These are phyloP conservation scores for Perkinsus olseni DNA, from an alignment of 169 alveolate species.

Conservation along the genomic window DNA sequence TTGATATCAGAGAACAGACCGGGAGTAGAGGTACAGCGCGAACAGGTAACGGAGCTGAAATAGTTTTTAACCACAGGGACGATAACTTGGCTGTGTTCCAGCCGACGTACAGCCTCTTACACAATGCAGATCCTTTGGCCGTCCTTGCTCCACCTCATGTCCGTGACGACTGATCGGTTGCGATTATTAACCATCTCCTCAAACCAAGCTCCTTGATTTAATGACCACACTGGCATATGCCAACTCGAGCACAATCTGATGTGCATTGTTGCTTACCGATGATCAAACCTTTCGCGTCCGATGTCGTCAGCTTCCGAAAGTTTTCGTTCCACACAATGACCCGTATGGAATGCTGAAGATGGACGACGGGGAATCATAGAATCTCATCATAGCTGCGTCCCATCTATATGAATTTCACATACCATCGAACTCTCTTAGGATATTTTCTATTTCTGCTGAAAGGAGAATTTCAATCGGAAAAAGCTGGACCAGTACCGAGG, in stretches of 20 bases:
- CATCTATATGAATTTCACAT: too few species aligned
- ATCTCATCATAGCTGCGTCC: too few species aligned
- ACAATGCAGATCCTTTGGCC: constrained; percentile 71
- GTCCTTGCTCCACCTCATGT: constrained; percentile 75
- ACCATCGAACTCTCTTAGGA: too few species aligned
- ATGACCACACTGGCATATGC: background rate
- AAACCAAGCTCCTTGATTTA: constrained; percentile 27
- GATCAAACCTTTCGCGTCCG: constrained; percentile 79
- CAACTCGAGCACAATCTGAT: background rate
- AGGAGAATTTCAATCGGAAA: too few species aligned
- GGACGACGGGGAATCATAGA: background rate
- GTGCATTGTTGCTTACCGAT: constrained; percentile 55
- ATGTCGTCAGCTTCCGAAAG: constrained; percentile 70
- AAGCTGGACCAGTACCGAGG: too few species aligned
- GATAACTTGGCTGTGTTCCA: too few species aligned
- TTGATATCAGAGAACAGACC: too few species aligned
- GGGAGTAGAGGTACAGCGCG: too few species aligned
- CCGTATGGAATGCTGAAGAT: constrained; percentile 12
- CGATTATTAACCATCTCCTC: constrained; percentile 84
- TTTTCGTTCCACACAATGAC: constrained; percentile 75
- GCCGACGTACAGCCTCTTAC: background rate
- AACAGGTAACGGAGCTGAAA: too few species aligned
- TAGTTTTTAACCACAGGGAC: too few species aligned
- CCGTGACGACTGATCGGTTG: constrained; percentile 65
- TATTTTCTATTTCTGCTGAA: too few species aligned